A percentile compares a stretch with the other conserved stretches of the same genome.
phyloP scores from a whole-genome alignment of 2,329 filamentous ascomycete species.

The Scedosporium boydii region DNA sequence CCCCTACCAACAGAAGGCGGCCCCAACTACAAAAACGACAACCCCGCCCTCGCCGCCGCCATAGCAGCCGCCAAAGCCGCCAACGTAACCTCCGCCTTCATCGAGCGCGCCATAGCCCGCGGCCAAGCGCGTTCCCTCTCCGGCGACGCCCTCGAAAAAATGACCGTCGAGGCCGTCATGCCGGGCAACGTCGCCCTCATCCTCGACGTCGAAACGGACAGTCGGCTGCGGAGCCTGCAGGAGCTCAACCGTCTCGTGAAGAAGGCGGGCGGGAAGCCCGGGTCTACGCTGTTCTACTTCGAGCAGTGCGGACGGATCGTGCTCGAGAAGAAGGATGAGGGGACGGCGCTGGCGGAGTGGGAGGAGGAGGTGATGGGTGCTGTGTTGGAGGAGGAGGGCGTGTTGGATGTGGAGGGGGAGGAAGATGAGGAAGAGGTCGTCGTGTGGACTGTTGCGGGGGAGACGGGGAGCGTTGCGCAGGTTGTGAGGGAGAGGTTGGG shows the following conservation, averaged over 20 bases:
- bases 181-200: conserved; percentile 69
- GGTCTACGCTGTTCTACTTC: conserved; percentile 78
- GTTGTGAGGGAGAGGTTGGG: conserved; percentile 30
- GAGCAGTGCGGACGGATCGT: conserved; percentile 66
- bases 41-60: conserved; percentile 64
- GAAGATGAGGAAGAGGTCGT: conserved; percentile 3
- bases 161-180: conserved; percentile 73
- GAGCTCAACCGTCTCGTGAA: conserved; percentile 67
- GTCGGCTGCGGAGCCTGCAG: conserved; percentile 61
- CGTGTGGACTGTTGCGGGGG: conserved; percentile 8
- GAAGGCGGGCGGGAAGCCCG: conserved; percentile 56
- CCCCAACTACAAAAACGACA: conserved; percentile 43
- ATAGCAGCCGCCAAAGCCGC: conserved; percentile 71
- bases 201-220: conserved; percentile 79
- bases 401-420: conserved; percentile 9
- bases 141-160: conserved; percentile 65
- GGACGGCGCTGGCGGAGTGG: neutral
- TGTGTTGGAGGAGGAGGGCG: conserved; percentile 4
- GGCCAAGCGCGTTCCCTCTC: conserved; percentile 74
- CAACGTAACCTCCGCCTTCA: conserved; percentile 72
- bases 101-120: conserved; percentile 77
- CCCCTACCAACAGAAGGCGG: conserved; percentile 6
- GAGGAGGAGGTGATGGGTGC: conserved; percentile 9
- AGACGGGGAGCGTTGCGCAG: conserved; percentile 7
- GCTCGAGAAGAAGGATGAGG: conserved; percentile 39